Evolutionary conservation across 1,139 yeast species (phyloP).

Genomic region (Hanseniaspora uvarum): DNA sequence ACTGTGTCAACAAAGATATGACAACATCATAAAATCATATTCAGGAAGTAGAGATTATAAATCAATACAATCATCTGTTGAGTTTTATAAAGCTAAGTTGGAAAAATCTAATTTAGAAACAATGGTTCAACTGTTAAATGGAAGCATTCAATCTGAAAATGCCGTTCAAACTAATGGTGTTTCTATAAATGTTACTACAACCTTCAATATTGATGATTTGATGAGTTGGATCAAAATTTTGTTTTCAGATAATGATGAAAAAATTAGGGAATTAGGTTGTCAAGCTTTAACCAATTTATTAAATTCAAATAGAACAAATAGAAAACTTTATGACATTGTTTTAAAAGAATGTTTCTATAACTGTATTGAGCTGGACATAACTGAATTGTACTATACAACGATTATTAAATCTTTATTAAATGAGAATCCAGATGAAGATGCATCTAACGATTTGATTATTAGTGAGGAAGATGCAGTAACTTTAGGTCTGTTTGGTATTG

Average conservation of each 20-base stretch:
- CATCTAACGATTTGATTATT: slow-evolving; percentile 22
- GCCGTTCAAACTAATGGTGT: slow-evolving; percentile 34
- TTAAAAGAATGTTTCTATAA: slow-evolving; percentile 59
- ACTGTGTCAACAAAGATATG: slow-evolving; percentile 58
- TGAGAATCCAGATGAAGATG: slow-evolving; percentile 19
- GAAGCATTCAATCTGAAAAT: slow-evolving; percentile 46
- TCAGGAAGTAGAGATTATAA: slow-evolving; percentile 40
- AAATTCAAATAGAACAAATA: slow-evolving; percentile 46
- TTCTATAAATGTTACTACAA: slow-evolving; percentile 32
- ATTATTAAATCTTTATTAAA: slow-evolving; percentile 47
- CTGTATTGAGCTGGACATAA: slow-evolving; percentile 41
- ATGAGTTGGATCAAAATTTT: slow-evolving; percentile 72
- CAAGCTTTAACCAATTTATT: slow-evolving; percentile 64
- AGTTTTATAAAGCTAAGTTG: slow-evolving; percentile 64
- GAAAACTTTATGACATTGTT: slow-evolving; percentile 52
- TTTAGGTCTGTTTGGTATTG: slow-evolving; percentile 30
- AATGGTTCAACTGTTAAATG: slow-evolving; percentile 71
- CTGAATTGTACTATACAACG: slow-evolving; percentile 60
- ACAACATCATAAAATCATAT: slow-evolving; percentile 44
- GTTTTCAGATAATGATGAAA: slow-evolving; percentile 49
- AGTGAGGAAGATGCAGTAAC: slow-evolving; percentile 31
- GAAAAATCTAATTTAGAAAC: slow-evolving; percentile 68
- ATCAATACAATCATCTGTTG: slow-evolving; percentile 53
- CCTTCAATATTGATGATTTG: slow-evolving; percentile 61
- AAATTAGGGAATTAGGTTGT: slow-evolving; percentile 54